Evolutionary conservation across 2,329 filamentous ascomycete genomes (phyloP).

Genomic region (Coniochaeta hoffmannii): DNA sequence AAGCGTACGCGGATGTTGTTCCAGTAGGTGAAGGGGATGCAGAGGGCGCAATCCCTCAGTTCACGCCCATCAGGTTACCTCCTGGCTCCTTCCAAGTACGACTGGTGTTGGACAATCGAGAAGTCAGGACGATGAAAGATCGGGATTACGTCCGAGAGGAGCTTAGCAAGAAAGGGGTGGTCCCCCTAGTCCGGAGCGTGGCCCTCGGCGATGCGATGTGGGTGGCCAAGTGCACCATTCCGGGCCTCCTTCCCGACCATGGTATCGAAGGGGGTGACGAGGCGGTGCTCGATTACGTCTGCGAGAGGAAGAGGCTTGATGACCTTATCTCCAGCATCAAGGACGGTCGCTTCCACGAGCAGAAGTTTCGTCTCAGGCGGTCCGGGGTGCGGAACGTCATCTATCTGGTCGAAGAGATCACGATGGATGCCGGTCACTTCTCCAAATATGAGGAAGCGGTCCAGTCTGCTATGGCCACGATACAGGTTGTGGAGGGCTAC

Average conservation of each 20-base stretch:
- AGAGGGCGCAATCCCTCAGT: slow-evolving; percentile 30
- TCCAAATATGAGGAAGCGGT: slow-evolving; percentile 59
- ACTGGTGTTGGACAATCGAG: slow-evolving; percentile 66
- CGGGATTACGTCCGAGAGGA: slow-evolving; percentile 71
- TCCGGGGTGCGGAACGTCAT: slow-evolving; percentile 70
- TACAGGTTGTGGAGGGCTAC: slow-evolving; percentile 71
- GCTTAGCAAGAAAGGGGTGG: slow-evolving; percentile 57
- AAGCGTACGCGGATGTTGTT: slow-evolving; percentile 22
- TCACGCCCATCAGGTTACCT: slow-evolving; percentile 53
- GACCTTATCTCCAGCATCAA: slow-evolving; percentile 76
- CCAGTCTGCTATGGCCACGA: slow-evolving; percentile 65
- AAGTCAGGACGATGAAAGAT: slow-evolving; percentile 65
- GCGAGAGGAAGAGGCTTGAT: slow-evolving; percentile 74
- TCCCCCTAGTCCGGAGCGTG: slow-evolving; percentile 58
- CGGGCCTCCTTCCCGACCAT: slow-evolving; percentile 43
- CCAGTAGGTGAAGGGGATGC: slow-evolving; percentile 16
- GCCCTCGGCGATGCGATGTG: slow-evolving; percentile 72
- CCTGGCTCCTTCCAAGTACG: slow-evolving; percentile 65
- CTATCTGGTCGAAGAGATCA: slow-evolving; percentile 70
- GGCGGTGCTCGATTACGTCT: slow-evolving; percentile 70
- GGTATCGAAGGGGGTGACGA: slow-evolving; percentile 55
- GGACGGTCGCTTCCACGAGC: slow-evolving; percentile 75
- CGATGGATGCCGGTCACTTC: slow-evolving; percentile 46
- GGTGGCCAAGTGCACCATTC: slow-evolving; percentile 65
- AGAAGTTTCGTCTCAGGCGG: slow-evolving; percentile 70